These are phyloP conservation scores for Wickerhamomyces hampshirensis DNA, from an alignment of 805 yeast genomes.

Conservation along the genomic window DNA sequence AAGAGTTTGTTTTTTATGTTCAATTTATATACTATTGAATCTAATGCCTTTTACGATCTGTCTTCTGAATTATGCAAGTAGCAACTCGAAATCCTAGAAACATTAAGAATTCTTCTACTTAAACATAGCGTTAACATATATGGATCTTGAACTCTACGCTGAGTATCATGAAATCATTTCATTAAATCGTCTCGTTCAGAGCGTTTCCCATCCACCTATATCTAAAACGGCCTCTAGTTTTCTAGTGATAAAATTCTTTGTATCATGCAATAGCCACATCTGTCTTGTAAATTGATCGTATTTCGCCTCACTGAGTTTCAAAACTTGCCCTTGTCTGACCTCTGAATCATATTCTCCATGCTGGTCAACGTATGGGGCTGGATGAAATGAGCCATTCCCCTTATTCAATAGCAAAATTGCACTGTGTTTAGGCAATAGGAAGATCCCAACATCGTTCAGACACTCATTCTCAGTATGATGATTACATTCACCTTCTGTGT, in stretches of 20 bases:
- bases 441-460: constrained; percentile 63
- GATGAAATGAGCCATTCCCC: constrained; percentile 78
- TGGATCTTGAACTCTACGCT: too few species aligned
- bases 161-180: too few species aligned
- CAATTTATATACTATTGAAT: too few species aligned
- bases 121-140: too few species aligned
- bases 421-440: constrained; percentile 65
- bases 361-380: constrained; percentile 78
- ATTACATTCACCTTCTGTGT: constrained; percentile 68
- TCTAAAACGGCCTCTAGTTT: constrained; percentile 75
- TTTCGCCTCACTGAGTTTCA: constrained; percentile 54
- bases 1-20: too few species aligned
- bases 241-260: constrained; percentile 73
- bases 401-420: constrained; percentile 58
- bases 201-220: constrained; percentile 94
- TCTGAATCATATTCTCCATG: constrained; percentile 86
- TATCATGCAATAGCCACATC: constrained; percentile 75
- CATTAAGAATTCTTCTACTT: too few species aligned
- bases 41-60: background rate
- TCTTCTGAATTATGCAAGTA: background rate
- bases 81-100: too few species aligned
- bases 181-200: constrained; percentile 41
- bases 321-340: constrained; percentile 64
- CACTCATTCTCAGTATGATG: constrained; percentile 64
- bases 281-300: constrained; percentile 63